These are phyloP conservation scores for Biscogniauxia mediterranea DNA, from an alignment of 2,329 filamentous ascomycete genomes.

Conservation along the genomic window DNA sequence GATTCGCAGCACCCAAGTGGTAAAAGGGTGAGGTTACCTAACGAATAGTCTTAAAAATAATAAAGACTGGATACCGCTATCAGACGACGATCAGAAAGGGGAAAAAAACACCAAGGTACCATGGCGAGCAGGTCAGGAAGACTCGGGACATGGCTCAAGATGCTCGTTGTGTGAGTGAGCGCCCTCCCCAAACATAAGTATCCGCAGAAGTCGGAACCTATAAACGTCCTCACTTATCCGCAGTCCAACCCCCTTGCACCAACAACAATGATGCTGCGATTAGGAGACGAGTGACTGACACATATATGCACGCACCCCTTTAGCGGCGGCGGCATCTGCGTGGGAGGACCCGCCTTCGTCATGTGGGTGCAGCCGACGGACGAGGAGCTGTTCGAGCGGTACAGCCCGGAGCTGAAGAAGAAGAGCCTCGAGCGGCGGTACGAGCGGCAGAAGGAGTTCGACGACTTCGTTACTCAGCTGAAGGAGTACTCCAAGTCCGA, in stretches of 20 bases:
- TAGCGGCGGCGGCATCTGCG: conserved; percentile 46
- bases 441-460: conserved; percentile 79
- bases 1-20: no score
- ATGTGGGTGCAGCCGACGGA: conserved; percentile 79
- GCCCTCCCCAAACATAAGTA: conserved; percentile 14
- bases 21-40: no score
- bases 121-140: conserved; percentile 51
- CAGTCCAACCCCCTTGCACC: neutral
- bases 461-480: conserved; percentile 78
- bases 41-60: no score
- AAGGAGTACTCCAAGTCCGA: conserved; percentile 90
- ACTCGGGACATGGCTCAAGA: conserved; percentile 64
- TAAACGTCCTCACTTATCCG: no score
- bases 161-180: conserved; percentile 62
- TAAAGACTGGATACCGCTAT: no score
- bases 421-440: conserved; percentile 77
- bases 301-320: neutral
- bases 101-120: conserved; percentile 4
- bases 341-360: conserved; percentile 84
- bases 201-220: neutral
- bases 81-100: no score
- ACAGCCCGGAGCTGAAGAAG: conserved; percentile 93
- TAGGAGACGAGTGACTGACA: conserved; percentile 3
- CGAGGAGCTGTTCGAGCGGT: conserved; percentile 87
- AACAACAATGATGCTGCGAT: neutral